These are phyloP conservation scores for Gypsophila paniculata DNA, from an alignment of 179 eudicot genomes.

Conservation along the genomic window DNA sequence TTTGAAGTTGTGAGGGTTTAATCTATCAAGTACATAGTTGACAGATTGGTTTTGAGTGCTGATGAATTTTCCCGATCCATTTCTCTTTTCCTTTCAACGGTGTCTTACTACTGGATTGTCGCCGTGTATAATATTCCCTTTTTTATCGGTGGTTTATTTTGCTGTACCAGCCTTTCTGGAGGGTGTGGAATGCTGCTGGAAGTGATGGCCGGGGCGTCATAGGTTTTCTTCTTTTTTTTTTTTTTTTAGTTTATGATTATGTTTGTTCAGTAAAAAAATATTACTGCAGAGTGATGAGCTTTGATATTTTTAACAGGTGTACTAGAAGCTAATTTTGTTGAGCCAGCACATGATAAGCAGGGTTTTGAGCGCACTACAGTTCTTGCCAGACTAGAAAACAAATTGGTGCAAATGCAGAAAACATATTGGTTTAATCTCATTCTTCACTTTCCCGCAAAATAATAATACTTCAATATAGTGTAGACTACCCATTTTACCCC, in stretches of 20 bases:
- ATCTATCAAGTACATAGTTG: neutral
- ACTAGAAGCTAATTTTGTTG: conserved; percentile 93
- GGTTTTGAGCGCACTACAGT: conserved; percentile 98
- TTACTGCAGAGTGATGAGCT: conserved; percentile 17
- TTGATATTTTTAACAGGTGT: conserved; percentile 56
- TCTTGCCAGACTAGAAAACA: conserved; percentile 78
- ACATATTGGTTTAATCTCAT: conserved; percentile 57
- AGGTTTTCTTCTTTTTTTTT: conserved; percentile 48
- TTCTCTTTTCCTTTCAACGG: neutral
- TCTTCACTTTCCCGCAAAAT: neutral
- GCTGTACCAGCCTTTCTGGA: conserved; percentile 86
- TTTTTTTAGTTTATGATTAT: conserved; percentile 16
- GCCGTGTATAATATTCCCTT: conserved; percentile 12
- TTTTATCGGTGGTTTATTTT: conserved; percentile 19
- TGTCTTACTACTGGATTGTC: neutral
- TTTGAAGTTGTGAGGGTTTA: neutral
- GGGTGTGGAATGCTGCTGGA: conserved; percentile 94
- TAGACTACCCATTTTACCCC: too few species aligned
- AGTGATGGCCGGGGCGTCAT: conserved; percentile 99
- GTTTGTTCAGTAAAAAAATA: conserved; percentile 4
- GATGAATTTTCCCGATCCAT: too few species aligned
- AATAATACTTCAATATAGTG: neutral
- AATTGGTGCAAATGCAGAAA: conserved; percentile 73
- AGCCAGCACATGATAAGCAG: conserved; percentile 99
- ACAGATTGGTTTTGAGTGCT: neutral